Evolutionary conservation across 345 rosid genomes (phyloP).

Genomic region (Eucalyptus polyanthemos): DNA sequence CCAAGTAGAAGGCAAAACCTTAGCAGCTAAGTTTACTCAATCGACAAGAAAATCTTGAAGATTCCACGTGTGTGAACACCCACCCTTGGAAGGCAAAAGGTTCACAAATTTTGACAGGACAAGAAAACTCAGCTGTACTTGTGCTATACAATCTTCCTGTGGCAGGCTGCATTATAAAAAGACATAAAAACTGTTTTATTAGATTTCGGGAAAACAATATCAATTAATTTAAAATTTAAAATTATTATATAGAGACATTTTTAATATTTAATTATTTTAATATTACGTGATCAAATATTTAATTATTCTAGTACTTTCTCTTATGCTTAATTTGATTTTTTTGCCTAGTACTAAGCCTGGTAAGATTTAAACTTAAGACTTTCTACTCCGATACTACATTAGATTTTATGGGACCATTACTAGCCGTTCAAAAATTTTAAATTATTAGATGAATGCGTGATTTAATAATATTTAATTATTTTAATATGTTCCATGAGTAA

Average conservation of each 20-base stretch:
- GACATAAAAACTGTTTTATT: neutral
- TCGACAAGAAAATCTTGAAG: neutral
- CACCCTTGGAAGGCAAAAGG: neutral
- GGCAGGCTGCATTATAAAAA: neutral
- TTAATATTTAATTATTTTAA: too few relatives aligned
- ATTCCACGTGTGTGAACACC: neutral
- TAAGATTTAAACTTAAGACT: too few relatives aligned
- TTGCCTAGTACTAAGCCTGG: too few relatives aligned
- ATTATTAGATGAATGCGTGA: too few relatives aligned
- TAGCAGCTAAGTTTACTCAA: neutral
- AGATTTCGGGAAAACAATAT: accelerated
- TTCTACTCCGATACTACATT: accelerated
- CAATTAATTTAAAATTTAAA: accelerated
- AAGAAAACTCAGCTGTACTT: neutral
- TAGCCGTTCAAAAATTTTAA: accelerated
- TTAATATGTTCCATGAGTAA: neutral
- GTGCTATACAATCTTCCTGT: neutral
- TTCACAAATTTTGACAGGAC: neutral
- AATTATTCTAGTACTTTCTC: too few relatives aligned
- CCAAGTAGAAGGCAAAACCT: neutral
- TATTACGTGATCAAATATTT: accelerated
- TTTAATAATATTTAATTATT: too few relatives aligned
- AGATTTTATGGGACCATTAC: accelerated
- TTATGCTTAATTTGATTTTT: too few relatives aligned
- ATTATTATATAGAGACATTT: too few relatives aligned